phyloP scores from a whole-genome alignment of 805 yeast species.

The Suhomyces pyralidae region DNA sequence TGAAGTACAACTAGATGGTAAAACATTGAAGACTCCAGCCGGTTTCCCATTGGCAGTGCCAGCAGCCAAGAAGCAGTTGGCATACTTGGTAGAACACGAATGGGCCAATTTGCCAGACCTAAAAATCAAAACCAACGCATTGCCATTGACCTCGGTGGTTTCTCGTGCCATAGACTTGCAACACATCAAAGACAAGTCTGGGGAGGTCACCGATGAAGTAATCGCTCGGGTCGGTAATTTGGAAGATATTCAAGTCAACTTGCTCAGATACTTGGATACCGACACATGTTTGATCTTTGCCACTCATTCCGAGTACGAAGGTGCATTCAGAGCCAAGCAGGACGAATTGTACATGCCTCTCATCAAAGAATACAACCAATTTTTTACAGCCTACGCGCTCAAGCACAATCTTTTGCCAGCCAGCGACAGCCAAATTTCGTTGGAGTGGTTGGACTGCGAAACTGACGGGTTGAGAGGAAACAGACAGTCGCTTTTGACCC shows the following conservation, averaged over 20 bases:
- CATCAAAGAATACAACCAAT: conserved; percentile 61
- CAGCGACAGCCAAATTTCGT: conserved; percentile 28
- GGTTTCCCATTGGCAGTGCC: conserved; percentile 74
- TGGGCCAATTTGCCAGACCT: conserved; percentile 75
- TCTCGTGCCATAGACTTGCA: conserved; percentile 81
- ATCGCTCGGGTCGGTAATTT: conserved; percentile 62
- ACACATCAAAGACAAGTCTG: conserved; percentile 31
- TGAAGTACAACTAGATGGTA: conserved; percentile 66
- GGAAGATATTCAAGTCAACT: conserved; percentile 52
- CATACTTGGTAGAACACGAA: conserved; percentile 77
- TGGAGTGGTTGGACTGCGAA: conserved; percentile 76
- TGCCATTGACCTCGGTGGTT: conserved; percentile 85
- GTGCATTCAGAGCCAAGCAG: conserved; percentile 75
- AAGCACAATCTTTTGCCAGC: conserved; percentile 21
- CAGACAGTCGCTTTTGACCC: conserved; percentile 59
- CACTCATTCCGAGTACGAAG: conserved; percentile 78
- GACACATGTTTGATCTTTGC: conserved; percentile 89
- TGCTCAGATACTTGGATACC: conserved; percentile 86
- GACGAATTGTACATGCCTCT: conserved; percentile 74
- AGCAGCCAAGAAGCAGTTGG: conserved; percentile 53
- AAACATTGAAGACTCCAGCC: conserved; percentile 78
- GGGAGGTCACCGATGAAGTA: conserved; percentile 42
- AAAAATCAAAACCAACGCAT: conserved; percentile 66
- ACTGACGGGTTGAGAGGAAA: conserved; percentile 79
- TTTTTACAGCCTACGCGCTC: conserved; percentile 44